These are phyloP conservation scores for Hylodesmum podocarpum DNA, from an alignment of 306 rosid species.

Conservation along the genomic window DNA sequence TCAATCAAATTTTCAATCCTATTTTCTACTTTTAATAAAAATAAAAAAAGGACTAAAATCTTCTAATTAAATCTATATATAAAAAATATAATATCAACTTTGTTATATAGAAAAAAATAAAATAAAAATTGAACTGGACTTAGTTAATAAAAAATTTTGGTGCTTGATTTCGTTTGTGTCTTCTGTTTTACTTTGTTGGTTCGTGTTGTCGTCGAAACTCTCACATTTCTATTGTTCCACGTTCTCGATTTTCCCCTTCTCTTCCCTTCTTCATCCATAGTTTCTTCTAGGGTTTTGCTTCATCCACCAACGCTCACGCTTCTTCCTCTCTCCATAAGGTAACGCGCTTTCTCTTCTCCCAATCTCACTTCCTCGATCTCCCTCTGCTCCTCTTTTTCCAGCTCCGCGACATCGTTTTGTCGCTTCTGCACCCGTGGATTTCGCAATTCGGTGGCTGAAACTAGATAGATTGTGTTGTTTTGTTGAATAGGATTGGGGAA, in stretches of 20 bases:
- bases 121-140: not conserved
- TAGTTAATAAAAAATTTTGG: not conserved
- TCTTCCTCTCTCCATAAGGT: slow-evolving; percentile 15
- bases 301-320: not conserved
- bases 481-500: not conserved
- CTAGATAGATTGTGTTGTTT: not conserved
- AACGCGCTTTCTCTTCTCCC: not conserved
- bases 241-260: slow-evolving; percentile 7
- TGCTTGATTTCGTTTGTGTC: not conserved
- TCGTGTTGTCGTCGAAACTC: not conserved
- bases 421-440: not conserved
- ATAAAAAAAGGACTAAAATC: too few relatives aligned
- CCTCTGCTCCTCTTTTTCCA: not conserved
- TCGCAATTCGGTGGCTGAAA: not conserved
- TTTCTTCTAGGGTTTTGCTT: slow-evolving; percentile 41
- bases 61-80: not conserved
- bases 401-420: not conserved
- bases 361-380: not conserved
- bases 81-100: not conserved
- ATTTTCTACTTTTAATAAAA: too few relatives aligned
- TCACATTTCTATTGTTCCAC: slow-evolving; percentile 8
- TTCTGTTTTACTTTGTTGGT: not conserved
- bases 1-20: too few relatives aligned
- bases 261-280: not conserved
- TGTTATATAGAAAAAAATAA: not conserved